Evolutionary conservation across 179 eudicot species (phyloP).

Genomic region (Corrigiola litoralis): DNA sequence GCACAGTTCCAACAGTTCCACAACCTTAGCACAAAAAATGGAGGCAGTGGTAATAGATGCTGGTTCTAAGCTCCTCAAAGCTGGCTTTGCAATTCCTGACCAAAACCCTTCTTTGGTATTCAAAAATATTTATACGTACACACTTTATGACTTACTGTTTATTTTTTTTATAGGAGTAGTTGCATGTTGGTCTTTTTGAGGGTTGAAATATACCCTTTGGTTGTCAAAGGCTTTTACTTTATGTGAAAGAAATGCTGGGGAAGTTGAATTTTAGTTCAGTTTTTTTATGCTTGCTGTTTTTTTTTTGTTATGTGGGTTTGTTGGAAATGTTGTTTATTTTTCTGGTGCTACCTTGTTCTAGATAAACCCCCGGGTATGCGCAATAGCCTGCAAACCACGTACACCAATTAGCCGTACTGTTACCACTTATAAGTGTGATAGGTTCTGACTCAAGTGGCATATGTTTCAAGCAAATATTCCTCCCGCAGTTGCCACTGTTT

Average conservation of each 20-base stretch:
- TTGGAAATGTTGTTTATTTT: no score
- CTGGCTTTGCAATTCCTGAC: slow-evolving; percentile 41
- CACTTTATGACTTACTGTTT: no score
- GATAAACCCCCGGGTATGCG: no score
- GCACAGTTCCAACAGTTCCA: no score
- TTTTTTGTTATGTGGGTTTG: neutral
- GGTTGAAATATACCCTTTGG: neutral
- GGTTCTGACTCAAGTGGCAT: no score
- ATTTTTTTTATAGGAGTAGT: neutral
- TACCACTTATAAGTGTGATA: no score
- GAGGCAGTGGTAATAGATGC: slow-evolving; percentile 38
- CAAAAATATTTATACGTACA: no score
- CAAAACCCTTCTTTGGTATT: slow-evolving; percentile 34
- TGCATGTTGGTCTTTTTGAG: neutral
- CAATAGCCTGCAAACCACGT: no score
- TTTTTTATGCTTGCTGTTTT: neutral
- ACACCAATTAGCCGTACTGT: no score
- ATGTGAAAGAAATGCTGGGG: neutral
- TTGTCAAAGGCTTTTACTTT: neutral
- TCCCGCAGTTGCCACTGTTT: no score
- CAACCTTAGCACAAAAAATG: slow-evolving; percentile 13
- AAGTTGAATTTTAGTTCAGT: neutral
- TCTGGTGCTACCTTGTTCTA: no score
- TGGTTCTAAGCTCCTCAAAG: slow-evolving; percentile 39
- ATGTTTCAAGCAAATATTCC: no score